Base-by-base conservation (phyloP, 306 rosid genomes). In the Albizia julibrissin region DNA sequence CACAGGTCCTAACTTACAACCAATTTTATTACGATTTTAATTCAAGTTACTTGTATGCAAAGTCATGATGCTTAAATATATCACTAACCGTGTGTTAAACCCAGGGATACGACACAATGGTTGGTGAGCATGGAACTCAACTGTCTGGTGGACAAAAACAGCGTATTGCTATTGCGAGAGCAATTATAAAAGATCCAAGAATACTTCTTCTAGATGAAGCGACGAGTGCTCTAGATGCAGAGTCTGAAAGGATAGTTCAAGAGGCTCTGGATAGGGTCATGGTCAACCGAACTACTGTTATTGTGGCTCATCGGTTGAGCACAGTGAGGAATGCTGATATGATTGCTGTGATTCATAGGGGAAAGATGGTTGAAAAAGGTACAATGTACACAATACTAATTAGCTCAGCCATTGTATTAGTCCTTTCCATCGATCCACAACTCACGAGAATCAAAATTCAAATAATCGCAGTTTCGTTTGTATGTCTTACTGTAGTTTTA, bases 111-210 rank as follows among this genome's bases (percentile, higher is more conserved):
- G 92, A 93, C 78, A 91, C 92, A 37, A 80, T 88, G 95, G 97
- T 88, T 27, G 97, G 97, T 64, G 95, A 93, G 75, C 95, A 91
- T 44, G 97, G 97, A 78, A 91, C 94, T 71, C 97, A 93, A 76
- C 69, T 92, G 40, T 92, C 97, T 49, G 97, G 97, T 52, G 97
- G 97, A 42, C 97, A 92, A 75, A 92, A 92, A 82, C 97, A 92
- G 65, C 91, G 97, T 79, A 83, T 91, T 64, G 97, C 97, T 42
- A 91, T 92, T 73, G 97, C 97, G 13, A 91, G 97, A 82, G 97
- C 97, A 56, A 92, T 92, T 40, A 75, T 92, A 47, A 92, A 91
- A 84, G 84, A 91, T 68, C 97, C 97, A 2, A 84, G 93, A 75
- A 92, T 91, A 76, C 80, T 91, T 43, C 97, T 92, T 88, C 86